These are phyloP conservation scores for Camelina laxa DNA, from an alignment of 345 rosid genomes.

Conservation along the genomic window DNA sequence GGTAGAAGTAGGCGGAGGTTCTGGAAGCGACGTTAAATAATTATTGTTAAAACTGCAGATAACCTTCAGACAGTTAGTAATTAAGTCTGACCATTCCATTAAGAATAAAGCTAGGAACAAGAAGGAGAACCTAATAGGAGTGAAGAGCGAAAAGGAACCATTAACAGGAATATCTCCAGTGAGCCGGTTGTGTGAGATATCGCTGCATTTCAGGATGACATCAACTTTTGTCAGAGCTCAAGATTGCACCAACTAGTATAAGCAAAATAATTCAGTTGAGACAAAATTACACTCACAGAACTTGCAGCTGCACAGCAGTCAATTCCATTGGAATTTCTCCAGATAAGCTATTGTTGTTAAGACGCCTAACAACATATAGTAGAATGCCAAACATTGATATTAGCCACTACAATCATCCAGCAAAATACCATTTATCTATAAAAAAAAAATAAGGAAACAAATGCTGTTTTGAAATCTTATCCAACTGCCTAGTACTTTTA, in stretches of 20 bases:
- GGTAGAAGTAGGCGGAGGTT: slow-evolving; percentile 64
- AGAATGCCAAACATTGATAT: neutral
- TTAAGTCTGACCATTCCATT: slow-evolving; percentile 14
- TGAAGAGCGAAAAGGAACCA: slow-evolving; percentile 84
- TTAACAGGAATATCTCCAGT: slow-evolving; percentile 69
- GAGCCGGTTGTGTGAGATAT: slow-evolving; percentile 76
- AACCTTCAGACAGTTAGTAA: slow-evolving; percentile 38
- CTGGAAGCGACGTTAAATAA: slow-evolving; percentile 30
- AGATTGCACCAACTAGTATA: slow-evolving; percentile 4
- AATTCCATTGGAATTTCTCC: slow-evolving; percentile 64
- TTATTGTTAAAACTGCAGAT: slow-evolving; percentile 69
- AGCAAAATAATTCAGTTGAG: slow-evolving; percentile 11
- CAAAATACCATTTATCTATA: neutral
- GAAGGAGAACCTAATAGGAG: slow-evolving; percentile 67
- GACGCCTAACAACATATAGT: slow-evolving; percentile 60
- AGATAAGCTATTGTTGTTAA: slow-evolving; percentile 68
- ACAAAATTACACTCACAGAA: slow-evolving; percentile 61
- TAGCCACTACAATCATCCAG: slow-evolving; percentile 6
- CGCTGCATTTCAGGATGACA: slow-evolving; percentile 57
- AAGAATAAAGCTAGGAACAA: slow-evolving; percentile 22
- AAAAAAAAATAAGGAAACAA: neutral
- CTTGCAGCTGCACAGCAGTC: slow-evolving; percentile 66
- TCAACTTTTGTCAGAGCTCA: slow-evolving; percentile 16
- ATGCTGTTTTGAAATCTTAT: neutral
- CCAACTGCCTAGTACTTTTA: neutral